Conservation (phyloP, 1,284 basidiomycete genomes). For the Ustilago bromivora region DNA sequence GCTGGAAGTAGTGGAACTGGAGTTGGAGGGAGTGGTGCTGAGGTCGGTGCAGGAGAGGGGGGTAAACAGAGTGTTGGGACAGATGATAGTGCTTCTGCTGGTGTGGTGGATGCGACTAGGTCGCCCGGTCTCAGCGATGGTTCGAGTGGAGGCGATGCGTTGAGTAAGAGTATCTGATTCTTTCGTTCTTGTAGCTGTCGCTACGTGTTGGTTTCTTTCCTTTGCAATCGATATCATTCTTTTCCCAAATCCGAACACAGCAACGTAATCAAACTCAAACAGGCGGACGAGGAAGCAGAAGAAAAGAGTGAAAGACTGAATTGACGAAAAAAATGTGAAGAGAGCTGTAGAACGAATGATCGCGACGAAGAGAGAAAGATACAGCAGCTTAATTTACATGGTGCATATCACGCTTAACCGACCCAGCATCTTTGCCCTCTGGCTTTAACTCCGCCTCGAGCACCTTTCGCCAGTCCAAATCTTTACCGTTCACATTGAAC, state of each 20-base stretch:
- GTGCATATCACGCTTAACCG: not conserved
- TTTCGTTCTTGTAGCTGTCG: not conserved
- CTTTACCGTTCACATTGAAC: conserved; percentile 23
- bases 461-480: conserved; percentile 25
- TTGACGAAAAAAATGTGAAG: too few relatives aligned
- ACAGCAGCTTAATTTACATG: too few relatives aligned
- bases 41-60: not conserved
- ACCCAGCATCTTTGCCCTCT: not conserved
- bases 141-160: not conserved
- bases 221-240: not conserved
- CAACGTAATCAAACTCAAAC: too few relatives aligned
- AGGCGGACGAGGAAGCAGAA: too few relatives aligned
- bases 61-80: not conserved
- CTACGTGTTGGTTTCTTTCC: not conserved
- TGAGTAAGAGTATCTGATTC: not conserved
- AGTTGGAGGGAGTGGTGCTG: not conserved
- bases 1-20: not conserved
- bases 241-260: not conserved
- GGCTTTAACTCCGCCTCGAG: not conserved
- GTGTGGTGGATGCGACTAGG: not conserved
- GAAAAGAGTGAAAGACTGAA: too few relatives aligned
- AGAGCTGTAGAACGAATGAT: too few relatives aligned
- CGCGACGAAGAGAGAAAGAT: too few relatives aligned
- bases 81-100: not conserved
- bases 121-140: not conserved